phyloP scores from a whole-genome alignment of 2,329 filamentous ascomycete species.

The Exserohilum turcica region DNA sequence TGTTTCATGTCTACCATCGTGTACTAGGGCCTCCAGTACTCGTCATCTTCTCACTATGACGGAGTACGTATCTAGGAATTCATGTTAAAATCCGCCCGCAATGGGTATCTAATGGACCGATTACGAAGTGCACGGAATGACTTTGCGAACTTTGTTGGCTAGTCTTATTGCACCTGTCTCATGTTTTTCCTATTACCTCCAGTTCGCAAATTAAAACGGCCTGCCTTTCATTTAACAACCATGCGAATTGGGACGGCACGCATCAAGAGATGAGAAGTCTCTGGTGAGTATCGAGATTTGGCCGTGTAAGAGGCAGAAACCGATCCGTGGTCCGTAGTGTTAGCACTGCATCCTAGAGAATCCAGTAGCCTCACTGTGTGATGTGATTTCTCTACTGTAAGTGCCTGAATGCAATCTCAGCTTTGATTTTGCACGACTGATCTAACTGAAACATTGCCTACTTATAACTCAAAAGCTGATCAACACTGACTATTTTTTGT shows the following conservation, averaged over 20 bases:
- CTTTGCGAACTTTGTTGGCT: neutral
- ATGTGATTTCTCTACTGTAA: neutral
- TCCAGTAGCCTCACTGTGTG: neutral
- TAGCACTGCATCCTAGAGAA: neutral
- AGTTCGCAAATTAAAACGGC: neutral
- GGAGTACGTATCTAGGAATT: neutral
- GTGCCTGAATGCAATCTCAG: neutral
- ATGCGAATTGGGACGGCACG: neutral
- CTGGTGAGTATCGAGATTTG: neutral
- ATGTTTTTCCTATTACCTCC: neutral
- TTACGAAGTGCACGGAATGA: neutral
- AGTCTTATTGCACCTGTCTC: neutral
- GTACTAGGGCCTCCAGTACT: neutral
- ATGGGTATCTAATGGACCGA: neutral
- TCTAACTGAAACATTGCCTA: neutral
- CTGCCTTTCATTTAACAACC: neutral
- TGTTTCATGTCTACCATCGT: neutral
- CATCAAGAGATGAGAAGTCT: neutral
- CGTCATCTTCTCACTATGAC: neutral
- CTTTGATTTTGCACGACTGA: neutral
- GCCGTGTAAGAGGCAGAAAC: neutral
- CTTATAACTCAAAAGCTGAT: neutral
- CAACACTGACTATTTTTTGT: neutral
- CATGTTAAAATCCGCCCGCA: neutral
- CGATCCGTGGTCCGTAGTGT: neutral